Conservation (phyloP, 2,329 filamentous ascomycete species). For the Juglanconis juglandina region DNA sequence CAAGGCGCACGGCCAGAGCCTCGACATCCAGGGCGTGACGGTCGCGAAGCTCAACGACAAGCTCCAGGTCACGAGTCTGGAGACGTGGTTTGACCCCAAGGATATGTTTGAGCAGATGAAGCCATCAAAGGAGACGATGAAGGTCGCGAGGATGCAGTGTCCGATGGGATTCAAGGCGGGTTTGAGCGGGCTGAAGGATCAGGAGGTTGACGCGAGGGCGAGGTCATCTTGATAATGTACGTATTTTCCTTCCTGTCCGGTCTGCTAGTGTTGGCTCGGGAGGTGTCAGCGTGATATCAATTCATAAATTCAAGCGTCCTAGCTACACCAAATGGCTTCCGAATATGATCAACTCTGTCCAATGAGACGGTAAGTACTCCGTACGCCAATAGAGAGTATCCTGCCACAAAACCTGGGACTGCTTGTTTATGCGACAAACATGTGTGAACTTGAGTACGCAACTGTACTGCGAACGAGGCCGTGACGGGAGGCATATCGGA, state of each 20-base stretch:
- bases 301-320: background rate
- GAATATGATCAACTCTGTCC: too few relatives aligned
- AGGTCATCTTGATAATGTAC: background rate
- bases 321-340: too few relatives aligned
- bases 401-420: too few relatives aligned
- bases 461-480: too few relatives aligned
- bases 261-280: background rate
- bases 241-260: background rate
- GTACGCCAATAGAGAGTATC: too few relatives aligned
- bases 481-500: background rate
- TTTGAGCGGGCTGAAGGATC: background rate
- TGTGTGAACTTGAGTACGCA: too few relatives aligned
- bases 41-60: slow-evolving; percentile 60
- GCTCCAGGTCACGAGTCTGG: slow-evolving; percentile 42
- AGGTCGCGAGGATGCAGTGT: slow-evolving; percentile 12
- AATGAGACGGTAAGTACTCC: too few relatives aligned
- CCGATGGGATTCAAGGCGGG: slow-evolving; percentile 14
- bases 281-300: background rate
- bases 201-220: background rate
- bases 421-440: too few relatives aligned
- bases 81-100: slow-evolving; percentile 18
- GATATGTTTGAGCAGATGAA: slow-evolving; percentile 19
- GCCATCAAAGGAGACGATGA: slow-evolving; percentile 15
- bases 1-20: slow-evolving; percentile 56
- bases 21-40: slow-evolving; percentile 63